Percentiles rank a stretch among this genome's conserved stretches.
These are phyloP conservation scores for Apophysomyces variabilis DNA, from an alignment of 371 early-diverging fungal species.

Conservation along the genomic window DNA sequence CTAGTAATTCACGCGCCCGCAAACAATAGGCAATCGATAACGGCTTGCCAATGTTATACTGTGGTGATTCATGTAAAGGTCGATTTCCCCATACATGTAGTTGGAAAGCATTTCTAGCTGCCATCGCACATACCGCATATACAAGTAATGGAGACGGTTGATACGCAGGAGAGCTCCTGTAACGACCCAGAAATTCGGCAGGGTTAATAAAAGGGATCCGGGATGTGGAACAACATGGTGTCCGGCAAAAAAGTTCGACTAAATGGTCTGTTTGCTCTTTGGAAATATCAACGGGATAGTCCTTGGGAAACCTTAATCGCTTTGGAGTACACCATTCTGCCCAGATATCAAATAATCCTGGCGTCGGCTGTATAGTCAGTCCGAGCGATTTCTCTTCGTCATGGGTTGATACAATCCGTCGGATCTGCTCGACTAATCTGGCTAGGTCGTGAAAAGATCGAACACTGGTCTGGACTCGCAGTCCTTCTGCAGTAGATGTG, in stretches of 20 bases:
- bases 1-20: conserved; percentile 38
- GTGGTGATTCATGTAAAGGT: conserved; percentile 30
- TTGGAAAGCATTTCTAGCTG: conserved; percentile 53
- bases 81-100: conserved; percentile 51
- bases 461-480: conserved; percentile 43
- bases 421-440: conserved; percentile 40
- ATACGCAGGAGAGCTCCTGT: conserved; percentile 27
- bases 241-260: conserved; percentile 42
- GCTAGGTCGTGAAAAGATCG: conserved; percentile 38
- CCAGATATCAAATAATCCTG: conserved; percentile 40
- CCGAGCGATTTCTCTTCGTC: conserved; percentile 13
- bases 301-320: conserved; percentile 32
- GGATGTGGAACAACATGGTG: conserved; percentile 47
- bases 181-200: conserved; percentile 33
- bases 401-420: conserved; percentile 22
- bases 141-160: conserved; percentile 38
- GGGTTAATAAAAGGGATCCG: conserved; percentile 46
- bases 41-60: conserved; percentile 52
- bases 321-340: conserved; percentile 31
- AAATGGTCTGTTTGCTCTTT: conserved; percentile 44
- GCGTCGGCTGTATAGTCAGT: conserved; percentile 23
- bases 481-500: conserved; percentile 28
- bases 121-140: conserved; percentile 53
- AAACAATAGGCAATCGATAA: conserved; percentile 49
- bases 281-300: conserved; percentile 47